These are phyloP conservation scores for Colletotrichum truncatum DNA, from an alignment of 2,329 filamentous ascomycete genomes.

Conservation along the genomic window DNA sequence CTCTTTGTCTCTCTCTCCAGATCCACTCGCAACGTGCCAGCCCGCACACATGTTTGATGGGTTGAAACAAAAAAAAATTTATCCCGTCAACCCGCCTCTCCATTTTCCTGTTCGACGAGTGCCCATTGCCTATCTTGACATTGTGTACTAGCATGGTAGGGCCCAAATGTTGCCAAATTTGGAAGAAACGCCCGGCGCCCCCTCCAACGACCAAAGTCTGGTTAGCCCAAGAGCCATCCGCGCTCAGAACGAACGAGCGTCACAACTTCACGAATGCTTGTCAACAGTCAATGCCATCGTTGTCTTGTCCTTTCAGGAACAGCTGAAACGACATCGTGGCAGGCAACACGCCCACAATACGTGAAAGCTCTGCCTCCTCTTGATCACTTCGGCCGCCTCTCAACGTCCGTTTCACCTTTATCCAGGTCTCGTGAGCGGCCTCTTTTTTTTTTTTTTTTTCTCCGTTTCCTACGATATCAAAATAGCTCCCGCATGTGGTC, in stretches of 20 bases:
- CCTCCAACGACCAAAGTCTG: not conserved
- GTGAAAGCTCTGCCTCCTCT: not conserved
- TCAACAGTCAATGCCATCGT: not conserved
- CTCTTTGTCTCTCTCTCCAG: no score
- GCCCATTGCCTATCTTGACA: not conserved
- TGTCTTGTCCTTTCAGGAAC: not conserved
- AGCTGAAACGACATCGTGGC: constrained; percentile 20
- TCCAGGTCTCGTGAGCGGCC: no score
- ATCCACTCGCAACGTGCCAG: constrained; percentile 12
- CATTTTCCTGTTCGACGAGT: not conserved
- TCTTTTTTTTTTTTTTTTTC: not conserved
- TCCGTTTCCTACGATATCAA: not conserved
- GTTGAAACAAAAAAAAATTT: constrained; percentile 16
- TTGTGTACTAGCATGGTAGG: not conserved
- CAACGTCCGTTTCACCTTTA: no score
- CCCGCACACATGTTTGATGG: constrained; percentile 13
- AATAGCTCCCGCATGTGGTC: not conserved
- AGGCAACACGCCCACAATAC: not conserved
- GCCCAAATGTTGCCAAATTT: constrained; percentile 10
- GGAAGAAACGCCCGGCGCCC: constrained; percentile 4
- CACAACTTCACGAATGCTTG: not conserved
- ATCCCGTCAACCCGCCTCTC: not conserved
- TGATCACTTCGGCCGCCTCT: not conserved
- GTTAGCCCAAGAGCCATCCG: not conserved
- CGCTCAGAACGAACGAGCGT: constrained; percentile 20